A percentile compares a stretch with the other conserved stretches of the same genome.
phyloP scores from a whole-genome alignment of 1,284 basidiomycete genomes.

The Apiotrichum akiyoshidainum region DNA sequence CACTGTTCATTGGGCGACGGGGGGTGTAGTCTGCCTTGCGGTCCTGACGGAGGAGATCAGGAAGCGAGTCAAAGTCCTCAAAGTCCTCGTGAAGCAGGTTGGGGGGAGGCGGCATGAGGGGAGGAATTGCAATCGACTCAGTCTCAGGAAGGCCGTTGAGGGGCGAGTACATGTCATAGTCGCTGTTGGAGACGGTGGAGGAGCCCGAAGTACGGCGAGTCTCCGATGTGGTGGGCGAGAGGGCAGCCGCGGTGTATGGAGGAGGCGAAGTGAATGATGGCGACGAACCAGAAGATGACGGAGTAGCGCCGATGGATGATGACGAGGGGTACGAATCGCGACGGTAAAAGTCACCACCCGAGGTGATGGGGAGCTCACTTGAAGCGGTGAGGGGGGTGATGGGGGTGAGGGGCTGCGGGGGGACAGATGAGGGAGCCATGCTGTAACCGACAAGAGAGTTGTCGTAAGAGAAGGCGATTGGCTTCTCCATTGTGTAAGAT shows the following conservation, averaged over 20 bases:
- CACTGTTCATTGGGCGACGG: slow-evolving; percentile 23
- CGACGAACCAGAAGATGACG: not conserved
- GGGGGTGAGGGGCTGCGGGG: slow-evolving; percentile 1
- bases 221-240: not conserved
- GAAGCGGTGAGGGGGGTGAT: not conserved
- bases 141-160: slow-evolving; percentile 10
- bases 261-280: slow-evolving; percentile 2
- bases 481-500: not conserved
- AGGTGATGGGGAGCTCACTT: not conserved
- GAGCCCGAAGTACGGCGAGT: not conserved
- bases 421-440: not conserved
- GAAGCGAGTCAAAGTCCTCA: slow-evolving; percentile 23
- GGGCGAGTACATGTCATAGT: slow-evolving; percentile 15
- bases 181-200: not conserved
- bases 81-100: slow-evolving; percentile 9
- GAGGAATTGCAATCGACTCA: slow-evolving; percentile 15
- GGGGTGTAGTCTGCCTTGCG: slow-evolving; percentile 19
- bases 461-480: not conserved
- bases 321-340: slow-evolving; percentile 2
- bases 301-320: not conserved
- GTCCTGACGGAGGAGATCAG: slow-evolving; percentile 22
- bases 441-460: not conserved
- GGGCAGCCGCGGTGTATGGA: not conserved
- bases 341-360: not conserved
- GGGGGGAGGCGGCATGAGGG: slow-evolving; percentile 9